Evolutionary conservation across 140 eudicot species (phyloP).

Genomic region (Oenanthe javanica): DNA sequence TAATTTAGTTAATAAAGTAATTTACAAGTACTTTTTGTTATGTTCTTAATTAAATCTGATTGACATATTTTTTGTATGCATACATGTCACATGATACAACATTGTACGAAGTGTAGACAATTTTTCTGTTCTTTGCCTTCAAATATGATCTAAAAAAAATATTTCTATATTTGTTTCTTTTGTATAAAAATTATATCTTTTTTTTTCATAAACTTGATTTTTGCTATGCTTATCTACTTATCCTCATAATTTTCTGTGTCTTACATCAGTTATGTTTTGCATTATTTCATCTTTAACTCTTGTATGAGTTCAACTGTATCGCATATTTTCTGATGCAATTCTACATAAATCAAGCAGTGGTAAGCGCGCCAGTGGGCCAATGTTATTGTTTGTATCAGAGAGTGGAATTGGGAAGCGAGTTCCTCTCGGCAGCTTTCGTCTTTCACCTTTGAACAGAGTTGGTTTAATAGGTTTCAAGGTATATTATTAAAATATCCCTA

Average conservation of each 20-base stretch:
- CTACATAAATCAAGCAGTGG: slow-evolving; percentile 24
- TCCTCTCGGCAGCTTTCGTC: slow-evolving; percentile 72
- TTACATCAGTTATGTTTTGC: not conserved
- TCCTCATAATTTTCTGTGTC: not conserved
- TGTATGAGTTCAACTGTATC: not conserved
- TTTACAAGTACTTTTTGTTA: not conserved
- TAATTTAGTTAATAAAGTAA: not conserved
- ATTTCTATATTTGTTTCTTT: too few relatives aligned
- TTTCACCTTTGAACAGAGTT: slow-evolving; percentile 61
- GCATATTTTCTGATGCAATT: not conserved
- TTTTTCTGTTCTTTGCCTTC: not conserved
- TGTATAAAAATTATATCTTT: not conserved
- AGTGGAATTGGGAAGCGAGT: slow-evolving; percentile 92
- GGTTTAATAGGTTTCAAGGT: slow-evolving; percentile 94
- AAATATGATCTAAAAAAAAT: too few relatives aligned
- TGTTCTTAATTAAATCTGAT: not conserved
- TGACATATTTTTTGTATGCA: not conserved
- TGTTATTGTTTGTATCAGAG: slow-evolving; percentile 89
- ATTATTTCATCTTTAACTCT: not conserved
- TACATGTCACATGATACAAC: not conserved
- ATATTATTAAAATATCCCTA: not conserved
- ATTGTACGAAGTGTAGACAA: not conserved
- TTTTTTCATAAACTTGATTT: not conserved
- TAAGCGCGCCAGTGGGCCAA: slow-evolving; percentile 54
- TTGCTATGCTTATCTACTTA: not conserved